A percentile compares a stretch with the other conserved stretches of the same genome.
Conservation (phyloP, 2,329 filamentous ascomycete species). For the Fusarium tanahbumbuense region DNA sequence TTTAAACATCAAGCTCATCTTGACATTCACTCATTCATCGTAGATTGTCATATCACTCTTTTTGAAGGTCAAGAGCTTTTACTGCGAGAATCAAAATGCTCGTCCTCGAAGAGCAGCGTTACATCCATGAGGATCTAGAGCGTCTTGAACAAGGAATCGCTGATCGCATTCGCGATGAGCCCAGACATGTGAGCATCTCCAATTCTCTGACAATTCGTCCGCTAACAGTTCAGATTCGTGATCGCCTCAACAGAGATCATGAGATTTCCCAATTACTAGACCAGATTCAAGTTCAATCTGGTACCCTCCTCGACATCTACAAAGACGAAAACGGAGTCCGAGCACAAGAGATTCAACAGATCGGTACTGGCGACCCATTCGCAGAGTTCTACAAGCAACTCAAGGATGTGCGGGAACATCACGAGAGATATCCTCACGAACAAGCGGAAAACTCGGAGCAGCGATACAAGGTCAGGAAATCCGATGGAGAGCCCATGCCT, state of each 20-base stretch:
- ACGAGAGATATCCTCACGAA: slow-evolving; percentile 91
- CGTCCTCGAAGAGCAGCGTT: slow-evolving; percentile 92
- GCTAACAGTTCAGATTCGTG: slow-evolving; percentile 74
- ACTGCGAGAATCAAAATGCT: slow-evolving; percentile 66
- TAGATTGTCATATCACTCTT: background rate
- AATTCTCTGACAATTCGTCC: background rate
- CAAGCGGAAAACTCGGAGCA: slow-evolving; percentile 94
- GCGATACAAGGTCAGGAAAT: slow-evolving; percentile 80
- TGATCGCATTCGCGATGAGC: slow-evolving; percentile 88
- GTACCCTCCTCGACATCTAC: slow-evolving; percentile 84
- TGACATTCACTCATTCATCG: slow-evolving; percentile 11
- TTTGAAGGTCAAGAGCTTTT: too few species aligned
- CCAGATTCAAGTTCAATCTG: slow-evolving; percentile 88
- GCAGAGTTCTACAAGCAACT: slow-evolving; percentile 92
- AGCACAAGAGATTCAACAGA: slow-evolving; percentile 82
- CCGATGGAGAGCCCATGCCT: slow-evolving; percentile 71
- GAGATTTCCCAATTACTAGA: slow-evolving; percentile 88
- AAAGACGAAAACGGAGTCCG: slow-evolving; percentile 78
- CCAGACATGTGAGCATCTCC: slow-evolving; percentile 76
- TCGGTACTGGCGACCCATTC: slow-evolving; percentile 87
- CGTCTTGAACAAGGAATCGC: slow-evolving; percentile 93
- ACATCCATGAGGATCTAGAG: slow-evolving; percentile 96
- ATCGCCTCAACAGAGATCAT: slow-evolving; percentile 90
- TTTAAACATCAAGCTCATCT: slow-evolving; percentile 40
- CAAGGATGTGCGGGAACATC: slow-evolving; percentile 83